Evolutionary conservation across 2,329 filamentous ascomycete genomes (phyloP).

Genomic region (Biscogniauxia sp.): DNA sequence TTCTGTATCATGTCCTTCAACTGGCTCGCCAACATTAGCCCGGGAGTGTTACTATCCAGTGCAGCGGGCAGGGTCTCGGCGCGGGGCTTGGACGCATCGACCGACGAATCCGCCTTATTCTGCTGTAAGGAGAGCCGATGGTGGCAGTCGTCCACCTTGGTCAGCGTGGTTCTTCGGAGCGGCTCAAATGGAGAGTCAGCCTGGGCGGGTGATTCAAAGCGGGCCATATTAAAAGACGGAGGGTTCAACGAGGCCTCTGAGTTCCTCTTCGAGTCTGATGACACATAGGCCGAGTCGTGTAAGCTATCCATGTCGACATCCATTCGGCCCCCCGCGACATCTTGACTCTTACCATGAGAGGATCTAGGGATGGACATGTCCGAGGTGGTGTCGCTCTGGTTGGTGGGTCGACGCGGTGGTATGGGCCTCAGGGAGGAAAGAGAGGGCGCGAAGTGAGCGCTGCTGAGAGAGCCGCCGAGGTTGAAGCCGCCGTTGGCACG

Average conservation of each 20-base stretch:
- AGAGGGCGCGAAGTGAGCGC: constrained; percentile 43
- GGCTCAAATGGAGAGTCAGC: constrained; percentile 34
- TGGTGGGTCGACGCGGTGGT: constrained; percentile 48
- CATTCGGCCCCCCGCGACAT: constrained; percentile 31
- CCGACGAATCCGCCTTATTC: constrained; percentile 42
- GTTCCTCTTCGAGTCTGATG: constrained; percentile 52
- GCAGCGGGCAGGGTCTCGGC: constrained; percentile 54
- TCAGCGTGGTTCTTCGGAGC: constrained; percentile 32
- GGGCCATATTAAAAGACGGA: constrained; percentile 41
- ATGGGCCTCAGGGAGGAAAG: constrained; percentile 38
- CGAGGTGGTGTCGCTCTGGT: constrained; percentile 42
- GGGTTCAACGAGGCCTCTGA: constrained; percentile 47
- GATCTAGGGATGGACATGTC: constrained; percentile 30
- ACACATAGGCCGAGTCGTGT: constrained; percentile 54
- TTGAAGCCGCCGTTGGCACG: constrained; percentile 46
- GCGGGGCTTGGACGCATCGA: constrained; percentile 31
- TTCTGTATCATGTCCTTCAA: constrained; percentile 56
- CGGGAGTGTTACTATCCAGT: constrained; percentile 45
- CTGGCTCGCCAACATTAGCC: constrained; percentile 52
- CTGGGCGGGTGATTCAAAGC: constrained; percentile 45
- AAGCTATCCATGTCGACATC: constrained; percentile 46
- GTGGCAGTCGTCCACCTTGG: constrained; percentile 50
- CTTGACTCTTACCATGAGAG: constrained; percentile 18
- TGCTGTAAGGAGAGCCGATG: constrained; percentile 54
- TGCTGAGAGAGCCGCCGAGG: constrained; percentile 45